Percentiles rank a stretch among this genome's conserved stretches.
These are phyloP conservation scores for Kickxella alabastrina DNA, from an alignment of 192 early-diverging fungal genomes.

Conservation along the genomic window DNA sequence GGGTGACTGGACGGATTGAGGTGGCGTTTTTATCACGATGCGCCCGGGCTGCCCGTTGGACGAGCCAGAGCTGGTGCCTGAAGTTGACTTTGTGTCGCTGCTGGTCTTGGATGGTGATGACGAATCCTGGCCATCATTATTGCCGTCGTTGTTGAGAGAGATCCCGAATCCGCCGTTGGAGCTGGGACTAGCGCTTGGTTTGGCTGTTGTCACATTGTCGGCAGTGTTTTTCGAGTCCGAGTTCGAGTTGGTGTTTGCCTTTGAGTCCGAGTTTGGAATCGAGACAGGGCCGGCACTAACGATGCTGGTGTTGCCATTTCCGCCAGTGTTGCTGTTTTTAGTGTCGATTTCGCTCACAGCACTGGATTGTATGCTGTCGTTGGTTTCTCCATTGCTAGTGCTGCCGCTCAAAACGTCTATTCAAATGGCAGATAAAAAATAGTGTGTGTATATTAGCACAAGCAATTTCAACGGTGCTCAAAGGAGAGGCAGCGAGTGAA, in stretches of 20 bases:
- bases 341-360: background rate
- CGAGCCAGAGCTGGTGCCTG: slow-evolving; percentile 30
- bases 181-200: slow-evolving; percentile 8
- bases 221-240: too few species aligned
- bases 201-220: too few species aligned
- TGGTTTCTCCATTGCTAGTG: too few species aligned
- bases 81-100: slow-evolving; percentile 22
- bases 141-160: slow-evolving; percentile 16
- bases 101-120: slow-evolving; percentile 33
- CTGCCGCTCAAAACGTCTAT: too few species aligned
- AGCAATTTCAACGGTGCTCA: too few species aligned
- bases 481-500: too few species aligned
- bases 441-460: too few species aligned
- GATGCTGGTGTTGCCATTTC: background rate
- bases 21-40: slow-evolving; percentile 50
- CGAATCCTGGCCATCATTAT: slow-evolving; percentile 4
- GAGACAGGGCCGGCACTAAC: too few species aligned
- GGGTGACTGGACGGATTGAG: slow-evolving; percentile 40
- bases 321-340: background rate
- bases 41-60: slow-evolving; percentile 52
- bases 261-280: too few species aligned
- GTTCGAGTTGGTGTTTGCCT: too few species aligned
- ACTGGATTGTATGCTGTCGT: too few species aligned
- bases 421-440: too few species aligned
- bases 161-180: slow-evolving; percentile 22